Base-by-base conservation (phyloP, 2,329 filamentous ascomycete genomes). In the Cadophora sp. region DNA sequence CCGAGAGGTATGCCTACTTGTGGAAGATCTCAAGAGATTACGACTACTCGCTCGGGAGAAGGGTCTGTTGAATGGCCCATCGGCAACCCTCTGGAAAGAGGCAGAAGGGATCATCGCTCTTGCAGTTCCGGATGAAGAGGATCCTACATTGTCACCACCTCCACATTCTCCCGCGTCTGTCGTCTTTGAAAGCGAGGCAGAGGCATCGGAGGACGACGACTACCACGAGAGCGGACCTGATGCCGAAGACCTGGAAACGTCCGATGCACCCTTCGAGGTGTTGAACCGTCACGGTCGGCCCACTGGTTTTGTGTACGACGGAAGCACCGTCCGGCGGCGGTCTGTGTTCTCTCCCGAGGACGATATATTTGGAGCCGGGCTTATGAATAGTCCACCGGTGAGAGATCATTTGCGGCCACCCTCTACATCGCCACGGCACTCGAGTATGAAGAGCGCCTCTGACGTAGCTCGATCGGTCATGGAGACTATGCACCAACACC, bases 81-180 rank as follows among this genome's bases (percentile, higher is more conserved):
- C 88, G 24, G 83, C 84, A 14, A 80, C 81, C 14, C 82, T 92
- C 56, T 96, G 92, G 91, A 87, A 89, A 73, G 92, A 96, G 76
- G 92, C 93, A 1, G 91, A 96, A 77, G 92, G 91, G 16, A 94
- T 96, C 79, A 96, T 96, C 76, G 91, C 92, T 41, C 81, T 96
- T n/a, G 93, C 92, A 55, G 90, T 88, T 1, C 88, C 89, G 1
- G 88, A 91, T 68, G 86, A 88, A 45, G 88, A 91, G 58, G 82
- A 85, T 58, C 60, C 66, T n/a, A 68, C 71, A 9, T 68, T 76
- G 2, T 76, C 75, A 9, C 71, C 73, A 47, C 71, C 73, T 30
- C 33, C 33, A 58, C 68, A 69, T 41, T 75, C 76, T 1, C 73
- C 75, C 16, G 59, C 69, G 11, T 72, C 73, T 5, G 71, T 81